phyloP scores from a whole-genome alignment of 1,284 basidiomycete genomes.

The Agroathelia rolfsii region DNA sequence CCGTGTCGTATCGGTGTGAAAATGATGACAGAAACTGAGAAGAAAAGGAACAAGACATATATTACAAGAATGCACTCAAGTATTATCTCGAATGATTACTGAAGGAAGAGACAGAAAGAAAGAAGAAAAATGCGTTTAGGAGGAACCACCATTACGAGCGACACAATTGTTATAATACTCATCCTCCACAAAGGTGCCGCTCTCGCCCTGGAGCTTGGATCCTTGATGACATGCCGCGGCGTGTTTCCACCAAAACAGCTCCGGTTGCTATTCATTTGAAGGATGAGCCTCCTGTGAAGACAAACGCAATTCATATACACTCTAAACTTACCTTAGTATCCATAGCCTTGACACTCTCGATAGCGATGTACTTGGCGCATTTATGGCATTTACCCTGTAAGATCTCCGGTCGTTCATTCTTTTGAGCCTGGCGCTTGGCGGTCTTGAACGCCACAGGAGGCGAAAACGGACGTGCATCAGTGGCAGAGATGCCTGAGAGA shows the following conservation, averaged over 20 bases:
- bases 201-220: slow-evolving; percentile 42
- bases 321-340: slow-evolving; percentile 46
- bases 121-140: no score
- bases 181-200: slow-evolving; percentile 40
- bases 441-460: slow-evolving; percentile 60
- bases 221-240: slow-evolving; percentile 61
- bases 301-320: not conserved
- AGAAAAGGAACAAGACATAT: no score
- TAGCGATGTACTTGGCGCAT: slow-evolving; percentile 58
- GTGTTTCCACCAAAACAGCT: slow-evolving; percentile 79
- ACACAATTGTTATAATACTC: no score
- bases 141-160: no score
- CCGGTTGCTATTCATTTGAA: slow-evolving; percentile 46
- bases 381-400: slow-evolving; percentile 68
- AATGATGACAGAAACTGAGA: no score
- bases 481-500: slow-evolving; percentile 47
- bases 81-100: no score
- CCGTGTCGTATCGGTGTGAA: no score
- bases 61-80: no score
- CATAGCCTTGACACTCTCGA: slow-evolving; percentile 63
- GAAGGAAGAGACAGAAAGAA: no score
- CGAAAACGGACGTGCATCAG: slow-evolving; percentile 58
- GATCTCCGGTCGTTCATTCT: slow-evolving; percentile 48
- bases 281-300: not conserved
- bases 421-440: slow-evolving; percentile 34